Conservation (phyloP, 2,329 filamentous ascomycete genomes). For the Sporothrix brasiliensis region DNA sequence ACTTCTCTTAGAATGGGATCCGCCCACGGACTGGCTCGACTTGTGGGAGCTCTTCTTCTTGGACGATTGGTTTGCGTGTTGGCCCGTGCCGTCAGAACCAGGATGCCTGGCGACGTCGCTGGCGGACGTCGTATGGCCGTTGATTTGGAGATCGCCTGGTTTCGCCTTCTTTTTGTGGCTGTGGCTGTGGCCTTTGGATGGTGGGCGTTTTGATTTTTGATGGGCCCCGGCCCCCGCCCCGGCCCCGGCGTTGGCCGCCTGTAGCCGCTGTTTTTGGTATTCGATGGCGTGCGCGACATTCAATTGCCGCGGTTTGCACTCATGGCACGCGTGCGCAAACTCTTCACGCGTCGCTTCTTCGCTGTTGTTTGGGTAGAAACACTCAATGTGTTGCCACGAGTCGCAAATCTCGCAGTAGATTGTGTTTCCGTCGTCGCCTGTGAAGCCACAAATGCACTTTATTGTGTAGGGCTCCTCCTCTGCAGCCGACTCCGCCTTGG, state of each 20-base stretch:
- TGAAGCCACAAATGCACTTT: slow-evolving; percentile 94
- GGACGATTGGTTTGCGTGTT: slow-evolving; percentile 57
- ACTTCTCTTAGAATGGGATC: slow-evolving; percentile 66
- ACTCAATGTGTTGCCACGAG: slow-evolving; percentile 97
- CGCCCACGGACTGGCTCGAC: slow-evolving; percentile 72
- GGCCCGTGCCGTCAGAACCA: slow-evolving; percentile 39
- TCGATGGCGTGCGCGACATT: slow-evolving; percentile 76
- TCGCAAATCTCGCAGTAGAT: slow-evolving; percentile 96
- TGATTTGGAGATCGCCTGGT: slow-evolving; percentile 66
- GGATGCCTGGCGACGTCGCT: slow-evolving; percentile 57
- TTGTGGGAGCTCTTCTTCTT: slow-evolving; percentile 90
- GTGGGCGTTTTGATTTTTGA: slow-evolving; percentile 72
- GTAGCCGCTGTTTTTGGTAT: slow-evolving; percentile 65
- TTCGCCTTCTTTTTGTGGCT: slow-evolving; percentile 83
- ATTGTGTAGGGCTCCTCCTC: slow-evolving; percentile 89
- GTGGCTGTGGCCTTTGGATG: slow-evolving; percentile 68
- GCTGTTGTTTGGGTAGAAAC: slow-evolving; percentile 80
- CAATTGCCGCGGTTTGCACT: slow-evolving; percentile 78
- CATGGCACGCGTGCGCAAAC: slow-evolving; percentile 82
- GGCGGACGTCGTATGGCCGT: slow-evolving; percentile 64
- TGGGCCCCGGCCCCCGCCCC: slow-evolving; percentile 46
- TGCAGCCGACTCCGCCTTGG: slow-evolving; percentile 58
- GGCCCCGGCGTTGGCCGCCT: slow-evolving; percentile 50
- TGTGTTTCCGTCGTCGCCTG: slow-evolving; percentile 95
- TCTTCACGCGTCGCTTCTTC: slow-evolving; percentile 70